Base-by-base conservation (phyloP, 2,329 filamentous ascomycete species). In the Ophiostoma pallidulum region DNA sequence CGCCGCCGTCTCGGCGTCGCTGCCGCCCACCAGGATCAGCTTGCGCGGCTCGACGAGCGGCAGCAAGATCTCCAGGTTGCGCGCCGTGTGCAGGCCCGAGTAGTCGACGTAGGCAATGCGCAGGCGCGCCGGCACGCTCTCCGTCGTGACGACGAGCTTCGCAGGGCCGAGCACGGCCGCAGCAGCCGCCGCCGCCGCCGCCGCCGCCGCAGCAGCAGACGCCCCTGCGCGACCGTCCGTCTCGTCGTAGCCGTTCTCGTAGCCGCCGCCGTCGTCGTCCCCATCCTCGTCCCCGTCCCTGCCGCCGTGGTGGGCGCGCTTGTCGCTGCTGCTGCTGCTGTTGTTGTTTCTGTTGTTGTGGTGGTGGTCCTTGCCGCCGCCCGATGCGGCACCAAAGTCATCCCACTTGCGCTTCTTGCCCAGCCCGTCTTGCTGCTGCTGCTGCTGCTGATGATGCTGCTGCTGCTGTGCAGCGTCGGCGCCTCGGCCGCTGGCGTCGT, bases 381-480 rank as follows among this genome's bases (percentile, higher is more conserved):
- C 32, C 26, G 14, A 3, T 12, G 16, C 10, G 9, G 68, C 59
- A 3, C 69, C 72, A 19, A 78, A 68, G 51, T 94, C 88, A 55
- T 91, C 86, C 88, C 91, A 97, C 64, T 88, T 94, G 51, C 92
- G 79, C 67, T 98, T 98, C 69, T 91, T 90, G 16, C 91, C 92
- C 18, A 95, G 74, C 39, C 77, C 77, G 44, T 78, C 78, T 54
- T 83, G 73, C 28, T 67, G 66, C 24, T 72, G 18, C n/a, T 19
- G 18, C 12, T 32, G 20, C n/a, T 24, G 33, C 13, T 37, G 18
- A 5, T 18, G 40, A 12, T 33, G 40, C 26, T 31, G 47, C 9
- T 29, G 41, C 12, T 9, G 32, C 9, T n/a, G 3, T 3, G 36
- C 71, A 12, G 64, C 65, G 74, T 72, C 13, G 70, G 70, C 14